These are phyloP conservation scores for Cicer cuneatum DNA, from an alignment of 306 rosid genomes.

Conservation along the genomic window DNA sequence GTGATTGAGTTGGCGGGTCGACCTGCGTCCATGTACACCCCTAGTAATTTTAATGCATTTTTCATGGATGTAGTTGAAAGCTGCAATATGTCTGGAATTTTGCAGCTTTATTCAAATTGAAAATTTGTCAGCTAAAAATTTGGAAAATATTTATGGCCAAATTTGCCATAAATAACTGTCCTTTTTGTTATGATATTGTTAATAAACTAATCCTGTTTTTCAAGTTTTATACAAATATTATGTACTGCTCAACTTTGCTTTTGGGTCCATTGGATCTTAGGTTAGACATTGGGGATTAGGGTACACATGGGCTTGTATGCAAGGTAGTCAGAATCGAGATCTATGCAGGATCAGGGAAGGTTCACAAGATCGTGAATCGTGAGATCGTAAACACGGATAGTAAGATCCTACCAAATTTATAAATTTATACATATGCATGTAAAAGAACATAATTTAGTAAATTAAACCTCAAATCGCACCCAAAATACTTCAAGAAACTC, in stretches of 20 bases:
- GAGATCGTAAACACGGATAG: no score
- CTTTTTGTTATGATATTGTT: not conserved
- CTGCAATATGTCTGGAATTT: not conserved
- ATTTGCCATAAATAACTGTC: not conserved
- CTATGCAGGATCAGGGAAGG: no score
- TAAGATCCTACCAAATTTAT: no score
- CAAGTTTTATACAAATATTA: not conserved
- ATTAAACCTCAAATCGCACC: no score
- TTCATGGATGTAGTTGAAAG: not conserved
- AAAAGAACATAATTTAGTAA: no score
- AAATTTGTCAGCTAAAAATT: not conserved
- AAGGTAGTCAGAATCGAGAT: no score
- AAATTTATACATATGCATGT: no score
- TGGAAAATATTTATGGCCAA: not conserved
- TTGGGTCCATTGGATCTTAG: slow-evolving; percentile 2
- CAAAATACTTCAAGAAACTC: no score
- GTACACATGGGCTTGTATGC: not conserved
- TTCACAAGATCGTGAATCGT: no score
- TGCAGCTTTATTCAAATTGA: slow-evolving; percentile 3
- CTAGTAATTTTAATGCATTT: slow-evolving; percentile 6
- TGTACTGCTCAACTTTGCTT: not conserved
- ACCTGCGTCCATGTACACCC: no score
- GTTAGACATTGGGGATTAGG: not conserved
- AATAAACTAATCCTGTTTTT: not conserved
- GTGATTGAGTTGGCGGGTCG: no score